These are phyloP conservation scores for Lachnellula occidentalis DNA, from an alignment of 2,329 filamentous ascomycete genomes.

Conservation along the genomic window DNA sequence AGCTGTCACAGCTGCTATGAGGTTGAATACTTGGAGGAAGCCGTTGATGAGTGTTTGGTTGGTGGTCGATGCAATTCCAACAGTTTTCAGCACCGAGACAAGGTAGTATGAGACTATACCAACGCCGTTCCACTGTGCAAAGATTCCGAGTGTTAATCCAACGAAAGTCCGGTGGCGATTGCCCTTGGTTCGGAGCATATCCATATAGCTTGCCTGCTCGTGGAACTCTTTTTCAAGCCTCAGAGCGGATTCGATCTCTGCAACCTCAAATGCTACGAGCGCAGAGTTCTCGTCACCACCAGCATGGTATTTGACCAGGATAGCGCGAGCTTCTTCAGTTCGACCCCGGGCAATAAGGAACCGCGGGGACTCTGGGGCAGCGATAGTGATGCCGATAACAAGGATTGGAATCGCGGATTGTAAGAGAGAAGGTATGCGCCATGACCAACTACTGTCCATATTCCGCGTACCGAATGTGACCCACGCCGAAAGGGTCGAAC, in stretches of 20 bases:
- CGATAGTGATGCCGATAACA: conserved; percentile 8
- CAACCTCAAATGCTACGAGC: conserved; percentile 20
- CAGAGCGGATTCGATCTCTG: conserved; percentile 24
- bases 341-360: conserved; percentile 44
- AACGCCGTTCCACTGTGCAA: conserved; percentile 29
- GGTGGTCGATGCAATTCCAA: conserved; percentile 19
- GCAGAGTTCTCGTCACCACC: conserved; percentile 35
- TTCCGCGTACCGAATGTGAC: conserved; percentile 16
- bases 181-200: conserved; percentile 24
- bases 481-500: conserved; percentile 22
- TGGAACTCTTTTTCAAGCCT: conserved; percentile 15
- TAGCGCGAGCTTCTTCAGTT: conserved; percentile 44
- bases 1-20: conserved; percentile 30
- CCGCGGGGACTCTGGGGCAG: conserved; percentile 50
- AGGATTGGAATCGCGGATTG: conserved; percentile 47
- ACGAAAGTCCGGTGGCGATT: conserved; percentile 32
- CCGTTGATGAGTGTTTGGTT: conserved; percentile 29
- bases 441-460: conserved; percentile 35
- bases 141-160: conserved; percentile 27
- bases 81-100: conserved; percentile 22
- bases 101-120: conserved; percentile 35
- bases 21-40: conserved; percentile 33
- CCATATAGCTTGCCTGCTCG: conserved; percentile 10
- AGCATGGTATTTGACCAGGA: conserved; percentile 48
- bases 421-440: conserved; percentile 17